Evolutionary conservation across 495 filamentous ascomycete genomes (phyloP), one percentile per base, ranked within the genome.

Genomic region (Neurospora sp.): DNA sequence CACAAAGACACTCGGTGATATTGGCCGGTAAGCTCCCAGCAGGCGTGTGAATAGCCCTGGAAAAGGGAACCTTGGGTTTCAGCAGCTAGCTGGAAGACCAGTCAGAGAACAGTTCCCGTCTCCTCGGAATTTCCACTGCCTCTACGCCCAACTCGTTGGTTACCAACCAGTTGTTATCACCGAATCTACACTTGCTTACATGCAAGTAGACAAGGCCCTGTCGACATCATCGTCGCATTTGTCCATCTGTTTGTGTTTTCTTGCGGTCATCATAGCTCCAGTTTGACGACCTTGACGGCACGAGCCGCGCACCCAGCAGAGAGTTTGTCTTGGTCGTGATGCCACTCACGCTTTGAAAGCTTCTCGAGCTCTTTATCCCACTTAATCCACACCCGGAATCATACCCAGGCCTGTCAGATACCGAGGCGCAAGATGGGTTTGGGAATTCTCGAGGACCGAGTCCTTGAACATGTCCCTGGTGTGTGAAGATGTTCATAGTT

Each of bases 401-500:
- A 10, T 59, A 12, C 11, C 11, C 48, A 59, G 48, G 20, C 48
- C 1, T 59, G 48, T 27, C 48, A 27, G 20, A 66, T 7, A 66
- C 54, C 27, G 27, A 69, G 71, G 39, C 74, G 54, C 75, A 79
- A 81, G 75, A 97, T 97, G 94, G 92, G 92, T n/a, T 85, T 97
- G 74, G 92, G 93, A 44, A 88, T 97, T 71, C 83, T 97, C 71
- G 90, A 95, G 75, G 88, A 91, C 77, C 83, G 74, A 69, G 85
- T 86, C 73, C 82, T 87, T 44, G 84, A 86, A 74, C 87, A 91
- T 79, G 92, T 95, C 71, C 93, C 93, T 71, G 93, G 93, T 96
- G 84, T 46, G 79, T 66, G 27, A 35, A 66, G 2, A 18, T 37
- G 1, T 62, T 8, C 5, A 62, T 23, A 6, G 46, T 23, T 23